These are phyloP conservation scores for Entonaema liquescens DNA, from an alignment of 495 filamentous ascomycete genomes.

Conservation along the genomic window DNA sequence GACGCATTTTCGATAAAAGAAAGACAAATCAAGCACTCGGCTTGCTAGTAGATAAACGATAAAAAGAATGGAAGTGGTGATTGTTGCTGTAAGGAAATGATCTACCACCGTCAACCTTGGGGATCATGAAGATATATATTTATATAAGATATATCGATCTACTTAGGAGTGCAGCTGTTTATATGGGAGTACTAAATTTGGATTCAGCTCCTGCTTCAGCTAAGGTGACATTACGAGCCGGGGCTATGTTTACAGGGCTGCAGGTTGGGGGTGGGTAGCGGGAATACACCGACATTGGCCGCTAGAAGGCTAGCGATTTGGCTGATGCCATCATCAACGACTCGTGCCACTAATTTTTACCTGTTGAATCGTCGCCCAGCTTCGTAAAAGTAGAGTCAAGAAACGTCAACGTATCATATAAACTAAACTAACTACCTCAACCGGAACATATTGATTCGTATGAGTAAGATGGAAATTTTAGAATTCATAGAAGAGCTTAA, in stretches of 20 bases:
- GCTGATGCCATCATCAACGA: slow-evolving; percentile 11
- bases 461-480: slow-evolving; percentile 18
- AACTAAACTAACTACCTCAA: background rate
- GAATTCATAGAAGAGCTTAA: slow-evolving; percentile 14
- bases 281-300: slow-evolving; percentile 2
- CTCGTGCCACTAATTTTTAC: background rate
- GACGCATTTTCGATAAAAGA: slow-evolving; percentile 17
- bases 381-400: no score
- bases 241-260: slow-evolving; percentile 23
- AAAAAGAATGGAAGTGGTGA: background rate
- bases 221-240: slow-evolving; percentile 13
- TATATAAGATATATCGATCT: slow-evolving; percentile 2
- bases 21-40: background rate
- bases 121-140: slow-evolving; percentile 7
- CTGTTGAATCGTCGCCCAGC: background rate
- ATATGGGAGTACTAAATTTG: slow-evolving; percentile 13
- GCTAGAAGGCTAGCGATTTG: background rate
- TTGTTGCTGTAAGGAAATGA: slow-evolving; percentile 18
- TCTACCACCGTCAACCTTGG: background rate
- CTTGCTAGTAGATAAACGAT: background rate
- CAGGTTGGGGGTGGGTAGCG: background rate
- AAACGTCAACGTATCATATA: background rate
- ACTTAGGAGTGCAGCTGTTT: background rate
- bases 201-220: slow-evolving; percentile 21
- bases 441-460: background rate